phyloP scores from a whole-genome alignment of 176 grass and related monocot species.

The Bothriochloa decipiens region DNA sequence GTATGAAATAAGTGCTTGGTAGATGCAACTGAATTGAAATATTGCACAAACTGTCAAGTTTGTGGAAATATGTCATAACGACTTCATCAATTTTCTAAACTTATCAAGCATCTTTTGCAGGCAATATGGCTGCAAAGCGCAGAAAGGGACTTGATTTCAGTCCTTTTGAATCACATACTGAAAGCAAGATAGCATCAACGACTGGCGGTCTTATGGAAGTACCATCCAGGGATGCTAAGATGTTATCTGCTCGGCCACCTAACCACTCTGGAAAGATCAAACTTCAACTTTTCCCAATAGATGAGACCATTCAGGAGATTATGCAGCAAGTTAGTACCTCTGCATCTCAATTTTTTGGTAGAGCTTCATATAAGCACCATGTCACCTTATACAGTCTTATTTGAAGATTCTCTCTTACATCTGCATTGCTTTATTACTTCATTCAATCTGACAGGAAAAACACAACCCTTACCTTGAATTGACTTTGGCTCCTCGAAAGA shows the following conservation, averaged over 20 bases:
- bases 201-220: constrained; percentile 26
- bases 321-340: constrained; percentile 70
- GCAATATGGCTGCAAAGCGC: constrained; percentile 45
- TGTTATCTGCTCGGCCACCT: constrained; percentile 40
- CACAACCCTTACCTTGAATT: constrained; percentile 91
- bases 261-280: constrained; percentile 66
- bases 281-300: constrained; percentile 90
- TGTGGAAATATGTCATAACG: neutral
- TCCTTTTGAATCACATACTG: constrained; percentile 29
- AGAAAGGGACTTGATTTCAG: constrained; percentile 24
- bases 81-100: neutral
- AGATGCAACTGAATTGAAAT: neutral
- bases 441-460: constrained; percentile 62
- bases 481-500: constrained; percentile 81
- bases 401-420: constrained; percentile 9
- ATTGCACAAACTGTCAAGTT: constrained; percentile 2
- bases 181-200: constrained; percentile 24
- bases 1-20: constrained; percentile 13
- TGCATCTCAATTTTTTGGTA: neutral
- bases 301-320: constrained; percentile 57
- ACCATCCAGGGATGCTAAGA: constrained; percentile 34
- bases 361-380: constrained; percentile 22
- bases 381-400: neutral
- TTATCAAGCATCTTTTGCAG: constrained; percentile 54
- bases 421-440: constrained; percentile 31